phyloP scores from a whole-genome alignment of 129 eudicot genomes.

The Cynara cardunculus region DNA sequence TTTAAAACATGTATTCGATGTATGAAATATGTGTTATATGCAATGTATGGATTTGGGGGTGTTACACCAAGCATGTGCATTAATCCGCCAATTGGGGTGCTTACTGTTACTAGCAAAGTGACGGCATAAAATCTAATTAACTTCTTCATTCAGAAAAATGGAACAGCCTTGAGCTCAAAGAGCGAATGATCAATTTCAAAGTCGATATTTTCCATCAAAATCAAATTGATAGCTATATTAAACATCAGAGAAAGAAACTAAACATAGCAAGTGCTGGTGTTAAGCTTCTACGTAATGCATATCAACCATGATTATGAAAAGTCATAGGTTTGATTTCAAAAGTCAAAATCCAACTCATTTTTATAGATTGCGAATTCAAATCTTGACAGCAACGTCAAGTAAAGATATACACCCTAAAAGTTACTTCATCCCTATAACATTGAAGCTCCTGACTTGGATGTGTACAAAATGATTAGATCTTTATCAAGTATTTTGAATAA shows the following conservation, averaged over 20 bases:
- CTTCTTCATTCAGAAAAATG: background rate
- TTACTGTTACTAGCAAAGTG: background rate
- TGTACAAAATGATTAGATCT: background rate
- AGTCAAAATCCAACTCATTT: background rate
- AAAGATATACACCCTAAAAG: background rate
- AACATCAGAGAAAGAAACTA: background rate
- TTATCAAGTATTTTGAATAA: background rate
- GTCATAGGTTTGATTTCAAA: background rate
- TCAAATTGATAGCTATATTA: background rate
- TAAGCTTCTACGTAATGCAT: background rate
- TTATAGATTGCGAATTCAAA: background rate
- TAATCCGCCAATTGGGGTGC: background rate
- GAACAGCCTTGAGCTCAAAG: background rate
- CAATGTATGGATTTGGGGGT: too few species aligned
- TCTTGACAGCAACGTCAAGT: background rate
- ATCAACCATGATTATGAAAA: background rate
- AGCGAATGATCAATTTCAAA: background rate
- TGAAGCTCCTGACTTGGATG: background rate
- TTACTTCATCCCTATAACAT: background rate
- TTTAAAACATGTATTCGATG: too few species aligned
- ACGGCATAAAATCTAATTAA: background rate
- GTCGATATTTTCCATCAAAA: background rate
- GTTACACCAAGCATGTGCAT: too few species aligned
- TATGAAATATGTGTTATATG: too few species aligned
- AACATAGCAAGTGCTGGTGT: background rate